A percentile compares a stretch with the other conserved stretches of the same genome.
These are phyloP conservation scores for Beauveria rudraprayagi DNA, from an alignment of 2,329 filamentous ascomycete genomes.

Conservation along the genomic window DNA sequence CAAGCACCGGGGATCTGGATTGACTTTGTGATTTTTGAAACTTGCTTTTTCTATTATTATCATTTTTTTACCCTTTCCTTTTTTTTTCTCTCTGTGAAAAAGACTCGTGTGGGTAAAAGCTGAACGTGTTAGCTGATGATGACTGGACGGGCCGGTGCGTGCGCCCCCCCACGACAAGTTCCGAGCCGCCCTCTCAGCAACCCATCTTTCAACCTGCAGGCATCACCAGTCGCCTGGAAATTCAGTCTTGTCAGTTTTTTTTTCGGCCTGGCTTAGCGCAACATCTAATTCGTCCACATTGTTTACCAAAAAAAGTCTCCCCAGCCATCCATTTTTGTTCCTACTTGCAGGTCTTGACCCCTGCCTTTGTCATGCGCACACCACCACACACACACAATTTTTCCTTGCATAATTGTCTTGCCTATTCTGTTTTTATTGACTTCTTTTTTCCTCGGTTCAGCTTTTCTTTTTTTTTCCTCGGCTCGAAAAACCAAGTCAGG, in stretches of 20 bases:
- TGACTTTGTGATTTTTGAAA: too few relatives aligned
- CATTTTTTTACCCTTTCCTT: too few relatives aligned
- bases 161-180: background rate
- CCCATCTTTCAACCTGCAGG: background rate
- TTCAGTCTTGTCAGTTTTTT: background rate
- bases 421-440: background rate
- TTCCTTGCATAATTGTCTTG: background rate
- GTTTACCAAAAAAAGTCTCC: background rate
- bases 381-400: background rate
- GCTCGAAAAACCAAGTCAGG: too few relatives aligned
- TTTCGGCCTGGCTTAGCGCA: background rate
- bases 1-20: background rate
- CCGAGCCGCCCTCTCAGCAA: background rate
- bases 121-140: background rate
- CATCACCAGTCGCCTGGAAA: background rate
- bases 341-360: background rate
- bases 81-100: background rate
- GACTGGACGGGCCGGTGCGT: background rate
- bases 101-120: background rate
- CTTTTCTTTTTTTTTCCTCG: background rate
- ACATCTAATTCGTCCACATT: background rate
- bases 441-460: background rate
- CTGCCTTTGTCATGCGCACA: background rate
- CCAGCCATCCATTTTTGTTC: slow-evolving; percentile 4
- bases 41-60: too few relatives aligned